Percentiles rank a stretch among this genome's conserved stretches.
Conservation (phyloP, 73 alveolate genomes). For the Tetrahymena malaccensis region DNA sequence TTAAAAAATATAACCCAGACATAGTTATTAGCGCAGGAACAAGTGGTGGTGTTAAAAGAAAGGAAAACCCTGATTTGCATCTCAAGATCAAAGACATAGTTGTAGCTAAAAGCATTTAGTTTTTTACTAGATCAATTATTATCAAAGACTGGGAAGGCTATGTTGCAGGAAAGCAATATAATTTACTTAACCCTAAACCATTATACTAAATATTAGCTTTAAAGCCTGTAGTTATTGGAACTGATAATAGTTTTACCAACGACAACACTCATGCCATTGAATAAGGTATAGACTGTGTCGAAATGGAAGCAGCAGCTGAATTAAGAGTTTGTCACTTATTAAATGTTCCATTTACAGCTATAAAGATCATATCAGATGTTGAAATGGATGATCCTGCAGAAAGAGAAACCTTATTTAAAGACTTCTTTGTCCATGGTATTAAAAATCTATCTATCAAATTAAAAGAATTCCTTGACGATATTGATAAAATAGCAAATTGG, state of each 20-base stretch:
- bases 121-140: neutral
- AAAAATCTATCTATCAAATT: neutral
- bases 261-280: neutral
- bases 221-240: neutral
- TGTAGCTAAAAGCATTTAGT: neutral
- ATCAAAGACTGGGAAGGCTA: neutral
- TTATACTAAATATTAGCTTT: neutral
- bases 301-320: neutral
- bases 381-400: neutral
- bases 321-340: neutral
- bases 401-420: neutral
- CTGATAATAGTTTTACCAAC: neutral
- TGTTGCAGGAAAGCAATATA: neutral
- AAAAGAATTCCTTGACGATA: neutral
- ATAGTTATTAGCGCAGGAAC: neutral
- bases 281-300: neutral
- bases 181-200: neutral
- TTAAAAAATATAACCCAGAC: neutral
- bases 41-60: neutral
- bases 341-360: neutral
- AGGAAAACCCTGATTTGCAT: neutral
- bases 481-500: neutral
- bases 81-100: neutral
- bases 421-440: neutral
- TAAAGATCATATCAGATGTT: neutral